Evolutionary conservation across 1,284 basidiomycete species (phyloP), one percentile per base, ranked within the genome.

Genomic region (Trichosporon sp.): DNA sequence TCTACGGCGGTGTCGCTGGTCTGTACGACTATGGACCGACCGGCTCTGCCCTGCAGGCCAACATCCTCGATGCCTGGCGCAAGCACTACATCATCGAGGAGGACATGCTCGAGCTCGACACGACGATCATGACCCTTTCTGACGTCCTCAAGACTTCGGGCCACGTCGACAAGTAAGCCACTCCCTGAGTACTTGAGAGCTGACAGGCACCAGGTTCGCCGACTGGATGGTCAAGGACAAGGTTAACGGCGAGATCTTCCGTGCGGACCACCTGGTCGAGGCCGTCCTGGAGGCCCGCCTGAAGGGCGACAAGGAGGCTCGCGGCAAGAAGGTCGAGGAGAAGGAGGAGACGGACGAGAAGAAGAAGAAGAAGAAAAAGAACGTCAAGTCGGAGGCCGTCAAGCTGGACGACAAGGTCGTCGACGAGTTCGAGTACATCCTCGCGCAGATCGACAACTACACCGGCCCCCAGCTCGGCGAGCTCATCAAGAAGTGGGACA

Each of bases 171-270:
- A 90, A 96, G 77, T 82, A 42, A 42, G 38, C 38, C 38, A 42
- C 38, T 42, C 38, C 35, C 18, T n/a, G 69, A 68, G 78, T 73
- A 0, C n/a, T 2, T n/a, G n/a, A 8, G 18, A 15, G 25, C 71
- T 70, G 44, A 70, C 71, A 1, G 13, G 66, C 35, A 3, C 69
- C 56, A 82, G 80, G 73, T 99, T 99, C 80, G 92, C 96, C 21
- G 97, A 99, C 81, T 99, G 95, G 95, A 99, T 99, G 97, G 92
- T 93, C 81, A 97, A 97, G 85, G 97, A 99, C 78, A 84, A 85
- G 25, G 90, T 93, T 86, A 97, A 91, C 34, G 95, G 95, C 62
- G 95, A 99, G 80, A 97, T 99, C 68, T 90, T 97, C 77, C 91
- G 97, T 67, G 96, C 96, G 18, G 96, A 99, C 83, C 97, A 99